Base-by-base conservation (phyloP, 129 eudicot genomes). In the Helianthus tuberosus region DNA sequence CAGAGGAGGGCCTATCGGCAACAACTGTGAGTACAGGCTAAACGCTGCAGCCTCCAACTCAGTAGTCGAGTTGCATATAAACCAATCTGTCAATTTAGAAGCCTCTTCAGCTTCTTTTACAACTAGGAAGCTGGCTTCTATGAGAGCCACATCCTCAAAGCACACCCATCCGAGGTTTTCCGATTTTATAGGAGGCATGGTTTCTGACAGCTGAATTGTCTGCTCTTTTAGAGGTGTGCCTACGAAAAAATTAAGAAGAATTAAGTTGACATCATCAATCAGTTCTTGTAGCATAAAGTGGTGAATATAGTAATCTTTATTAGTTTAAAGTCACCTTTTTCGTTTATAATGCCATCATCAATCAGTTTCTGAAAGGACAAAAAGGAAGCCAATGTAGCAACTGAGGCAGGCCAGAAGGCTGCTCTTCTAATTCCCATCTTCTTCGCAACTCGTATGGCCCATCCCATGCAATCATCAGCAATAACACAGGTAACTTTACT, bases 371-470 rank as follows among this genome's bases (percentile, higher is more conserved):
- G 82, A 29, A 50, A 11, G 35, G 82, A 70, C 17, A 81, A 17
- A 3, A 38, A 0, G 8, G 69, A 53, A 43, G 85, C 88, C 66
- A 81, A 66, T 13, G 67, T 17, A 25, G 82, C 77, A n/a, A 81
- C 86, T 3, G 87, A 65, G n/a, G 96, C 85, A n/a, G 96, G 86
- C 53, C 72, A 75, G 79, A 85, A 85, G 29, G 80, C 75, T 2
- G 82, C 90, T 57, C 74, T 32, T 48, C 67, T 77, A 48, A 86
- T 74, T 41, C 84, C 80, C 83, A 81, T 54, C 66, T 77, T 75
- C 41, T 69, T 76, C 0, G 91, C 96, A 35, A 86, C 74, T 66
- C 44, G 41, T 44, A 88, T 20, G 1, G 82, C 91, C 86, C 84
- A 83, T 35, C 83, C 88, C 80, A 75, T 50, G 70, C 81, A n/a